phyloP scores from a whole-genome alignment of 495 filamentous ascomycete genomes.

The Hyaloscypha finlandica region DNA sequence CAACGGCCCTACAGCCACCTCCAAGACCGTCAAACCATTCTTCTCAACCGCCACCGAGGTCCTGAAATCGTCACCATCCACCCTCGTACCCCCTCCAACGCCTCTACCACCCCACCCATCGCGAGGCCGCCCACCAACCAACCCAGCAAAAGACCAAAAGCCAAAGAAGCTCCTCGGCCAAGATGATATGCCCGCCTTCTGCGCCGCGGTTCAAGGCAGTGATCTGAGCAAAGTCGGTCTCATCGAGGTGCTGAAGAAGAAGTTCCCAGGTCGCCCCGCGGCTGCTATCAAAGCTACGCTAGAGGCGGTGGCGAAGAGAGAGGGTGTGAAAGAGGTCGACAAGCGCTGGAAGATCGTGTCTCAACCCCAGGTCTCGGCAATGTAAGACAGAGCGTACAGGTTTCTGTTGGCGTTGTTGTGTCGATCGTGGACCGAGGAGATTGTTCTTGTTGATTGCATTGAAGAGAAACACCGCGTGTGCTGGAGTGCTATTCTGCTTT shows the following conservation, averaged over 20 bases:
- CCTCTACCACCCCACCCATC: neutral
- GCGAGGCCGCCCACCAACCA: neutral
- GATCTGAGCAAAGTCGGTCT: constrained; percentile 74
- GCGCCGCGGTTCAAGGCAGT: constrained; percentile 24
- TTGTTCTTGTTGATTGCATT: no score
- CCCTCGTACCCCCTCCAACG: constrained; percentile 18
- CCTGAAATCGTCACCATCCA: constrained; percentile 27
- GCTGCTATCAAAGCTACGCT: constrained; percentile 73
- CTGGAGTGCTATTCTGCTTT: no score
- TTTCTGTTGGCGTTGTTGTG: no score
- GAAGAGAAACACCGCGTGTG: no score
- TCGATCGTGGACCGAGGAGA: no score
- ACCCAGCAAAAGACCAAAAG: constrained; percentile 12
- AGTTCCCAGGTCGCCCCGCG: constrained; percentile 71
- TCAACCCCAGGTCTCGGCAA: no score
- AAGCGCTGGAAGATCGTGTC: constrained; percentile 23
- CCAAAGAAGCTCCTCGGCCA: constrained; percentile 54
- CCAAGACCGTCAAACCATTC: constrained; percentile 24
- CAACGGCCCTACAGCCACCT: constrained; percentile 6
- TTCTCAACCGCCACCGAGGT: constrained; percentile 24
- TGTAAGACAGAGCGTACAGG: no score
- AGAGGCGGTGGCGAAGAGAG: constrained; percentile 64
- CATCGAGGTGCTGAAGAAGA: constrained; percentile 70
- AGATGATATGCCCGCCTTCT: constrained; percentile 69
- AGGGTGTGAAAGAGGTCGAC: constrained; percentile 37